Percentiles rank a stretch among this genome's conserved stretches.
Evolutionary conservation across 768 basidiomycete species (phyloP).

Genomic region (Tulasnella calospora): DNA sequence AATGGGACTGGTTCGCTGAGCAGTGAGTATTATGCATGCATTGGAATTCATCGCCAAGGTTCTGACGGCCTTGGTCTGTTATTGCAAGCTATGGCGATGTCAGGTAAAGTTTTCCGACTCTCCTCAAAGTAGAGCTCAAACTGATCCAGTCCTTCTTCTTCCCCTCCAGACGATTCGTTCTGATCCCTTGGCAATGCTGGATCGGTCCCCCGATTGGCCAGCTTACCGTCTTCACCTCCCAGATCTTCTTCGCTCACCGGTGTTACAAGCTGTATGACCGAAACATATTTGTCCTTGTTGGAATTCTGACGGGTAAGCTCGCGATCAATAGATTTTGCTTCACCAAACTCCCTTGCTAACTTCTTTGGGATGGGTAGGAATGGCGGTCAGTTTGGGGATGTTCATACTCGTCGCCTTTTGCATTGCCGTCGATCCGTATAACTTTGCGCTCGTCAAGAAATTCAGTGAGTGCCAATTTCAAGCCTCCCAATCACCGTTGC

Average conservation of each 20-base stretch:
- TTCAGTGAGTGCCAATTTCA: neutral
- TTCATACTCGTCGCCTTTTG: neutral
- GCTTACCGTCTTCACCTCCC: neutral
- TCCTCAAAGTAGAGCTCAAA: neutral
- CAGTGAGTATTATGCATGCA: neutral
- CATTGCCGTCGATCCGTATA: neutral
- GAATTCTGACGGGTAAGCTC: neutral
- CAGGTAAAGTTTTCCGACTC: neutral
- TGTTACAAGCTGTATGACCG: neutral
- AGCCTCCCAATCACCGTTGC: neutral
- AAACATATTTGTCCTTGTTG: neutral
- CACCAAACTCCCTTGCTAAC: neutral
- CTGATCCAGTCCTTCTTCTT: neutral
- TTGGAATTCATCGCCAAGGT: neutral
- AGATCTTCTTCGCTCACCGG: slow-evolving; percentile 13
- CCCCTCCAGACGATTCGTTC: neutral
- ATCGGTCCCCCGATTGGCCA: neutral
- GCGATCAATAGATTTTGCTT: neutral
- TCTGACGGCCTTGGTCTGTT: neutral
- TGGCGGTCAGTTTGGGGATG: neutral
- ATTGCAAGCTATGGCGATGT: neutral
- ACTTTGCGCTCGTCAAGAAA: neutral
- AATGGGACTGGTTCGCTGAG: neutral
- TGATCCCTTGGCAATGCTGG: slow-evolving; percentile 17
- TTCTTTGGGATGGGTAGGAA: neutral